Evolutionary conservation across 176 grass and related monocot genomes (phyloP), one percentile per base, ranked within the genome.

Genomic region (Luzula sylvatica): DNA sequence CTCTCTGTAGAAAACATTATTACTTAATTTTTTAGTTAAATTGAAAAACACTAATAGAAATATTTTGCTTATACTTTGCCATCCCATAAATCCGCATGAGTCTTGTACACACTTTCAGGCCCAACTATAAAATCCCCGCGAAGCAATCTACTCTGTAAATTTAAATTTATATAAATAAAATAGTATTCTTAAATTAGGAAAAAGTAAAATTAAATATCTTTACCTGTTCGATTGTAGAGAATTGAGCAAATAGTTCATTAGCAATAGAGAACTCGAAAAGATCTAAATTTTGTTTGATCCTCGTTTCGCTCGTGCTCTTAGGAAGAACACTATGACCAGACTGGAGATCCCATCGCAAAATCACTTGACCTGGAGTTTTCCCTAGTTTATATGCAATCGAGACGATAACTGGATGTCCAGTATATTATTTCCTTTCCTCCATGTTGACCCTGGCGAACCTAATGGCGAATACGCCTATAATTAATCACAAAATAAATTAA

Each of bases 1-100:
- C 72, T 50, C 12, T 53, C 70, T 71, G 81, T 53, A 58, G 77
- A 80, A n/a, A n/a, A n/a, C n/a, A n/a, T n/a, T n/a, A 58, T 96
- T 23, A 11, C 89, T 57, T 89, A 79, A 54, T 23, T 54, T 23
- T 41, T 52, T 45, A 59, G 38, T 25, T 18, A n/a, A n/a, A n/a
- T n/a, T n/a, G n/a, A n/a, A n/a, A n/a, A n/a, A n/a, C n/a, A n/a
- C n/a, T n/a, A n/a, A n/a, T n/a, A 35, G 14, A 55, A 13, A 7
- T 47, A 2, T 20, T 73, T 39, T n/a, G n/a, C n/a, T n/a, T n/a
- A 83, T 20, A 83, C 78, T 56, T 86, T 75, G 27, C 76, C 66
- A 48, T 86, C 82, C 82, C 82, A 80, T 11, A 86, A 11, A 12
- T 86, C 82, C 26, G 79, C 82, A 38, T 71, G 8, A 5, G 46